A percentile compares a stretch with the other conserved stretches of the same genome.
Evolutionary conservation across 1,284 basidiomycete species (phyloP).

Genomic region (Lentinula novae-zelandiae): DNA sequence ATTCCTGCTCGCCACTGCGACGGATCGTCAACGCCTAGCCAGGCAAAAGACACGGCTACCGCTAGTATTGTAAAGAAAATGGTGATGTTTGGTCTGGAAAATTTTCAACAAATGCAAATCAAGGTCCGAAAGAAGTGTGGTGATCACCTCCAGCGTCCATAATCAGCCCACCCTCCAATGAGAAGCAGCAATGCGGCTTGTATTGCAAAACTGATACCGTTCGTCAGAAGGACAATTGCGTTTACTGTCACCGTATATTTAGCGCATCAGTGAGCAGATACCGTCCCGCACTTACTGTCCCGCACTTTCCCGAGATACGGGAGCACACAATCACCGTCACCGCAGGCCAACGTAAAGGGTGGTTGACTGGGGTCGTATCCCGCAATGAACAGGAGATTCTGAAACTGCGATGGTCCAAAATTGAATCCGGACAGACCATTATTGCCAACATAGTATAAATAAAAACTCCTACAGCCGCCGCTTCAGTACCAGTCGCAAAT

Average conservation of each 20-base stretch:
- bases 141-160: conserved; percentile 65
- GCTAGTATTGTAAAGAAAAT: conserved; percentile 72
- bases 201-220: conserved; percentile 72
- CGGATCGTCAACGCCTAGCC: conserved; percentile 68
- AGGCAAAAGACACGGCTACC: conserved; percentile 70
- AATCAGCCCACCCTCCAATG: conserved; percentile 77
- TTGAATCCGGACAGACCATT: conserved; percentile 70
- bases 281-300: conserved; percentile 41
- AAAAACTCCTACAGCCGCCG: conserved; percentile 33
- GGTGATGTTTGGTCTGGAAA: conserved; percentile 65
- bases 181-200: conserved; percentile 61
- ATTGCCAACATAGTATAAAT: conserved; percentile 72
- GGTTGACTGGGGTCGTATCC: conserved; percentile 63
- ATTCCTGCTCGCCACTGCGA: conserved; percentile 68
- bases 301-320: conserved; percentile 62
- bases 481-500: not conserved
- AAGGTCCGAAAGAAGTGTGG: not conserved
- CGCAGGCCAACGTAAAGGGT: conserved; percentile 51
- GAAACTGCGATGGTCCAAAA: conserved; percentile 73
- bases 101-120: not conserved
- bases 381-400: conserved; percentile 69
- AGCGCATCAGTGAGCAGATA: not conserved
- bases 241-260: conserved; percentile 45
- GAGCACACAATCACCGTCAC: conserved; percentile 55
- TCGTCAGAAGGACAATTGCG: conserved; percentile 73